phyloP scores from a whole-genome alignment of 176 grass and related monocot species.

The Hordeum marinum region DNA sequence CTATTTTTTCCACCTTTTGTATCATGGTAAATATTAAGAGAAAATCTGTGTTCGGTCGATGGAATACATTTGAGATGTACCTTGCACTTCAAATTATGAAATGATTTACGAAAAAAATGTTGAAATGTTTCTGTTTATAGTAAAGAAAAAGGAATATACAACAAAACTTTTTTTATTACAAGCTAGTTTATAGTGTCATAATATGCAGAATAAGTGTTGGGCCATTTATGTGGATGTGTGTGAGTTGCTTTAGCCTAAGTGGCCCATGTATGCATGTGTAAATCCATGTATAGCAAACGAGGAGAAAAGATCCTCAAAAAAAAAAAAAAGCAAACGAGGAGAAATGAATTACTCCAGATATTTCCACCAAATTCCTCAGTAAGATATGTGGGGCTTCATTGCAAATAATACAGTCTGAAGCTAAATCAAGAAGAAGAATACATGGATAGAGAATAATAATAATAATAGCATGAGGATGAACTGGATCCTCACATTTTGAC shows the following conservation, averaged over 20 bases:
- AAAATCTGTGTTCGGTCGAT: not conserved
- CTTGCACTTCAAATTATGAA: not conserved
- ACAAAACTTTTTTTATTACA: not conserved
- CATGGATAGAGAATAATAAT: too few relatives aligned
- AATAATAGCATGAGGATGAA: too few relatives aligned
- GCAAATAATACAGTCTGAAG: not conserved
- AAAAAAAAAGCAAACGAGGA: too few relatives aligned
- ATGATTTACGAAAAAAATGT: not conserved
- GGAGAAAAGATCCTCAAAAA: too few relatives aligned
- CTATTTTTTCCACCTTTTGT: not conserved
- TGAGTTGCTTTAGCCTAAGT: too few relatives aligned
- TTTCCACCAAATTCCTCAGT: too few relatives aligned
- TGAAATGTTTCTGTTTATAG: not conserved
- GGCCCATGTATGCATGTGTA: too few relatives aligned
- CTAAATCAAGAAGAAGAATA: not conserved
- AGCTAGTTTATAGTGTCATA: not conserved
- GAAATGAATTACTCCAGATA: too few relatives aligned
- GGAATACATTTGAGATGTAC: not conserved
- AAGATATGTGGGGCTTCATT: not conserved
- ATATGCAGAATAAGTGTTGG: not conserved
- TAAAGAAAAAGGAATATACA: not conserved
- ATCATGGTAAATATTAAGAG: not conserved
- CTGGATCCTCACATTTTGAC: constrained; percentile 46
- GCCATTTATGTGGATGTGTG: not conserved
- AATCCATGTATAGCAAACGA: too few relatives aligned